Conservation (phyloP, 805 yeast genomes). For the Candida taoyuanica region DNA sequence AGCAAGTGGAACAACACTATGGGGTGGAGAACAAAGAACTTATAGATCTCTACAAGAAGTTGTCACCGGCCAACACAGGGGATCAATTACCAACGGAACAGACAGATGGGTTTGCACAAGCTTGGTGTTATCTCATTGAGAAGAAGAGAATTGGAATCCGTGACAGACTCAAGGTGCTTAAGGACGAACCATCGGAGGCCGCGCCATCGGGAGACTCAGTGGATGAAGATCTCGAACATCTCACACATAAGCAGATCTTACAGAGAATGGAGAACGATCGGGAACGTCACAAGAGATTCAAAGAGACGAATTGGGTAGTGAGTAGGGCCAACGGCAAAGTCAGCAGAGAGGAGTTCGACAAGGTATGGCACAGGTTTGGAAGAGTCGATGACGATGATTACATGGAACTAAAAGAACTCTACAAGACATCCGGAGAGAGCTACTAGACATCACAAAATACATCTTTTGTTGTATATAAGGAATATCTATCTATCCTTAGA, state of each 20-base stretch:
- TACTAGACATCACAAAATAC: no score
- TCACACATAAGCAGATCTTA: conserved; percentile 50
- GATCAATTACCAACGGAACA: conserved; percentile 2
- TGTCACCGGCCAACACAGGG: conserved; percentile 4
- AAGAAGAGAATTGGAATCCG: conserved; percentile 16
- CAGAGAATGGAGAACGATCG: conserved; percentile 89
- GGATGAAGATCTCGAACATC: conserved; percentile 56
- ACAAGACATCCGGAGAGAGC: conserved; percentile 48
- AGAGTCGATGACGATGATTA: conserved; percentile 43
- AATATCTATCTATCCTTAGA: no score
- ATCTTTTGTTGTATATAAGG: no score
- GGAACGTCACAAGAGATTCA: conserved; percentile 80
- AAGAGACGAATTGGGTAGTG: conserved; percentile 77
- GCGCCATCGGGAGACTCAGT: background rate
- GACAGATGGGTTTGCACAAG: conserved; percentile 17
- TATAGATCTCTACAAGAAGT: conserved; percentile 1
- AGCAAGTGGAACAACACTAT: conserved; percentile 17
- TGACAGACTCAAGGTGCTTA: conserved; percentile 11
- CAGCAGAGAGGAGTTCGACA: conserved; percentile 47
- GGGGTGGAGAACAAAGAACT: conserved; percentile 8
- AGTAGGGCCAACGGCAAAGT: conserved; percentile 38
- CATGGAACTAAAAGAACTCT: conserved; percentile 49
- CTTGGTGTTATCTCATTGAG: conserved; percentile 22
- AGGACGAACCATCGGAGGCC: conserved; percentile 3
- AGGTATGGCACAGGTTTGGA: conserved; percentile 34